Evolutionary conservation across 1,139 yeast species (phyloP).

Genomic region (Scheffersomyces illinoinensis): DNA sequence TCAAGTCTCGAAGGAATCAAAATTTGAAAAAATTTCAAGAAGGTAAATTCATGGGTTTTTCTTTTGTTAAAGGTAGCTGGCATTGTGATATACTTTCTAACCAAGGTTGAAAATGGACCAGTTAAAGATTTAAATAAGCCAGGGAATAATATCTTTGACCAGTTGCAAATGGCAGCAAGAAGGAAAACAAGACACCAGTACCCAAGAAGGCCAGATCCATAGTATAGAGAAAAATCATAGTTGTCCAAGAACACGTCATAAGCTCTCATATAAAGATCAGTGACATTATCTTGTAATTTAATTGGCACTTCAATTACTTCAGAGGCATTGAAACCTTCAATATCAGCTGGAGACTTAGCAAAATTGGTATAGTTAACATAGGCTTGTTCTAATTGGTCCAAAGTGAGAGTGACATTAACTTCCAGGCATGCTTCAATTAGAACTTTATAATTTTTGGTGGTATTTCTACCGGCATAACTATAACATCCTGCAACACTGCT

Average conservation of each 20-base stretch:
- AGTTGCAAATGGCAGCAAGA: neutral
- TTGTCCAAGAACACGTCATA: conserved; percentile 34
- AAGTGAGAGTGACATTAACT: conserved; percentile 13
- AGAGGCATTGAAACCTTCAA: conserved; percentile 22
- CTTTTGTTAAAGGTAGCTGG: conserved; percentile 30
- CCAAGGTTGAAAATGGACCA: conserved; percentile 22
- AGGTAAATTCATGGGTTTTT: conserved; percentile 22
- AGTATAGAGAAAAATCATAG: conserved; percentile 39
- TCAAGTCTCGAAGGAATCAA: conserved; percentile 6
- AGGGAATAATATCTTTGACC: conserved; percentile 29
- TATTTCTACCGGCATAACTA: conserved; percentile 1
- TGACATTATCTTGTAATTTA: conserved; percentile 13
- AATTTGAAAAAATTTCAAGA: conserved; percentile 19
- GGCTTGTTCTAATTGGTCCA: conserved; percentile 17
- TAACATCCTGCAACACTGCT: conserved; percentile 16
- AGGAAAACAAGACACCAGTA: neutral
- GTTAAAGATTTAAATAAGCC: conserved; percentile 19
- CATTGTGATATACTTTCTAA: conserved; percentile 30
- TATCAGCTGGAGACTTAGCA: conserved; percentile 20
- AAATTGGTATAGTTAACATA: conserved; percentile 14
- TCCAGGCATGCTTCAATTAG: conserved; percentile 10
- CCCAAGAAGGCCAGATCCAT: conserved; percentile 40
- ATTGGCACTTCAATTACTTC: conserved; percentile 24
- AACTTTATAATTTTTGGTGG: neutral
- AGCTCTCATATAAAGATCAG: conserved; percentile 16